These are phyloP conservation scores for Cucumis melo DNA, from an alignment of 306 rosid species.

Conservation along the genomic window DNA sequence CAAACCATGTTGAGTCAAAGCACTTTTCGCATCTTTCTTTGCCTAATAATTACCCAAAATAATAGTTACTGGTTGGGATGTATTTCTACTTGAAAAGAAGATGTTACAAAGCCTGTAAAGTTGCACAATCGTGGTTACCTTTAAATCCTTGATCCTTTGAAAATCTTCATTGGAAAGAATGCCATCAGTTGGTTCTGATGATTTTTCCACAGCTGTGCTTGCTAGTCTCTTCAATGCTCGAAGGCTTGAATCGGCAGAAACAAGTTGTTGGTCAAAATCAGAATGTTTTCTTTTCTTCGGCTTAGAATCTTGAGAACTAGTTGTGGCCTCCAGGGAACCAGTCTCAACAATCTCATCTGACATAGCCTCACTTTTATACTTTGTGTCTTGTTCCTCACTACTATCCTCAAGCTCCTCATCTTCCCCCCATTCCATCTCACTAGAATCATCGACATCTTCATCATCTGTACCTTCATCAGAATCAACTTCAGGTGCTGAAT, in stretches of 20 bases:
- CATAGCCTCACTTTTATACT: conserved; percentile 7
- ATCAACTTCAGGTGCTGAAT: conserved; percentile 22
- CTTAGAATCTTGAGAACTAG: conserved; percentile 20
- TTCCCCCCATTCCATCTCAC: conserved; percentile 19
- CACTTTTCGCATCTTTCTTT: conserved; percentile 40
- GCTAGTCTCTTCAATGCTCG: conserved; percentile 69
- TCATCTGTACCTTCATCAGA: neutral
- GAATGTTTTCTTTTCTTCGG: conserved; percentile 49
- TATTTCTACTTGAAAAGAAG: neutral
- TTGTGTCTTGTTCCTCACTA: neutral
- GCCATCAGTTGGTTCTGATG: conserved; percentile 39
- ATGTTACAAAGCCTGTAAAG: neutral
- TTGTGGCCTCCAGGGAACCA: conserved; percentile 15
- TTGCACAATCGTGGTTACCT: conserved; percentile 21
- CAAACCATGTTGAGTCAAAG: conserved; percentile 61
- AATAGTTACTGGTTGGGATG: conserved; percentile 8
- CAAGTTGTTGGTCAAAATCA: conserved; percentile 41
- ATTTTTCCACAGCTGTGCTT: conserved; percentile 11
- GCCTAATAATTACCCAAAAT: conserved; percentile 30
- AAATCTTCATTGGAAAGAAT: conserved; percentile 88
- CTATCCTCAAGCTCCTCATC: conserved; percentile 19
- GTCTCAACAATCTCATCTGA: conserved; percentile 8
- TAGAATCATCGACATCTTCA: conserved; percentile 21
- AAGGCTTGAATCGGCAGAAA: conserved; percentile 68
- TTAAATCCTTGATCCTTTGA: conserved; percentile 51